These are phyloP conservation scores for Thelonectria discophora DNA, from an alignment of 2,329 filamentous ascomycete genomes.

Conservation along the genomic window DNA sequence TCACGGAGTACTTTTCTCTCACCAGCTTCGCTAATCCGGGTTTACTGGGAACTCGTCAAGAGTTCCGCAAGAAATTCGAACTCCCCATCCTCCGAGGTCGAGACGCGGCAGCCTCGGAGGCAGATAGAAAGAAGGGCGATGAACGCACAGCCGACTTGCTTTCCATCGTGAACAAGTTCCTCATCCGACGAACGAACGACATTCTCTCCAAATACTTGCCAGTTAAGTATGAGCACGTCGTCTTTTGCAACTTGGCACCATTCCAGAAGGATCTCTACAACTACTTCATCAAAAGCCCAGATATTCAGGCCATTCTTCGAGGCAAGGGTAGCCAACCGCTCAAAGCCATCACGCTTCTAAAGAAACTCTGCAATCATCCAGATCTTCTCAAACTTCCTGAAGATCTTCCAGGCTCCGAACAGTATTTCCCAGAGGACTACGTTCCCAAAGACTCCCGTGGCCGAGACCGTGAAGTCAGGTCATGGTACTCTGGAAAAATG, in stretches of 20 bases:
- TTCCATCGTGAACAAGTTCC: slow-evolving; percentile 93
- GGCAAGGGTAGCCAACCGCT: slow-evolving; percentile 96
- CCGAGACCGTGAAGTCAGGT: slow-evolving; percentile 88
- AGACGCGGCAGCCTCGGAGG: slow-evolving; percentile 87
- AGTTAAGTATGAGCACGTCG: slow-evolving; percentile 98
- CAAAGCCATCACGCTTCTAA: slow-evolving; percentile 95
- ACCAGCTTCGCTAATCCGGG: slow-evolving; percentile 97
- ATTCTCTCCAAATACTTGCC: slow-evolving; percentile 97
- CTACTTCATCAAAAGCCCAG: slow-evolving; percentile 94
- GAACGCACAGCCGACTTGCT: slow-evolving; percentile 84
- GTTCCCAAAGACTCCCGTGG: slow-evolving; percentile 87
- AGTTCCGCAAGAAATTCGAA: slow-evolving; percentile 95
- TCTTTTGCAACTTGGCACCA: slow-evolving; percentile 93
- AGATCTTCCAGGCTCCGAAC: slow-evolving; percentile 88
- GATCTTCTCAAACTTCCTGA: slow-evolving; percentile 85
- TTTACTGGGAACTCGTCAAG: slow-evolving; percentile 84
- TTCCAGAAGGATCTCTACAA: slow-evolving; percentile 96
- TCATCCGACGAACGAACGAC: slow-evolving; percentile 97
- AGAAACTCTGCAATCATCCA: slow-evolving; percentile 98
- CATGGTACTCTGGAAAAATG: slow-evolving; percentile 99
- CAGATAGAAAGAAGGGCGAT: slow-evolving; percentile 83
- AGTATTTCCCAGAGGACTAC: slow-evolving; percentile 84
- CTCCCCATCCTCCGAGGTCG: slow-evolving; percentile 90
- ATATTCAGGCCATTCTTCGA: slow-evolving; percentile 89
- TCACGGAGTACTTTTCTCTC: slow-evolving; percentile 97